Percentiles rank a stretch among this genome's conserved stretches.
phyloP scores from a whole-genome alignment of 805 yeast genomes.

The Hermanozyma aechmeae region DNA sequence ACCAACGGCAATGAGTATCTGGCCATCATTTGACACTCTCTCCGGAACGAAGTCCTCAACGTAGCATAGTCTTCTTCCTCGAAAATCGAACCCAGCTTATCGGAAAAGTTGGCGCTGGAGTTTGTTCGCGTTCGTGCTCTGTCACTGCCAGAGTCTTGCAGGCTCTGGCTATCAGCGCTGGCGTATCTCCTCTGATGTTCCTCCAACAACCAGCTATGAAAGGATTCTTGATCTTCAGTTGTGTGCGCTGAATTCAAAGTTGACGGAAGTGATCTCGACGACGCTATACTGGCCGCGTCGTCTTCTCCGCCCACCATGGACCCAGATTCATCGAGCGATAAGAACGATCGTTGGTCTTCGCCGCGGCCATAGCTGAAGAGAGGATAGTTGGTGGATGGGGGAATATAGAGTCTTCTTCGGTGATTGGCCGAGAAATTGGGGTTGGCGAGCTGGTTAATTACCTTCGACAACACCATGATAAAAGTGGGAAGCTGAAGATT shows the following conservation, averaged over 20 bases:
- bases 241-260: constrained; percentile 27
- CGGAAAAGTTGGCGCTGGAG: constrained; percentile 1
- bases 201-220: constrained; percentile 34
- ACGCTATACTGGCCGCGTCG: constrained; percentile 32
- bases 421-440: constrained; percentile 26
- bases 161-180: constrained; percentile 7
- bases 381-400: constrained; percentile 35
- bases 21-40: constrained; percentile 19
- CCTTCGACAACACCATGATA: constrained; percentile 31
- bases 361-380: constrained; percentile 34
- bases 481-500: too few species aligned
- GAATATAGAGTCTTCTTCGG: constrained; percentile 31
- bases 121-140: too few species aligned
- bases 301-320: constrained; percentile 16
- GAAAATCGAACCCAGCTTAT: constrained; percentile 4
- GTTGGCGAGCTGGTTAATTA: constrained; percentile 32
- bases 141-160: constrained; percentile 1
- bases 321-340: constrained; percentile 29
- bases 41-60: constrained; percentile 16
- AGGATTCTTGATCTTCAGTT: constrained; percentile 28
- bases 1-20: constrained; percentile 31
- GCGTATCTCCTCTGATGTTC: constrained; percentile 30
- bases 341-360: constrained; percentile 34
- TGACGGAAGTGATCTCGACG: constrained; percentile 33
- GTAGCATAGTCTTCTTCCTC: constrained; percentile 23